These are phyloP conservation scores for Tillandsia fasciculata DNA, from an alignment of 176 grass and related monocot genomes.

Conservation along the genomic window DNA sequence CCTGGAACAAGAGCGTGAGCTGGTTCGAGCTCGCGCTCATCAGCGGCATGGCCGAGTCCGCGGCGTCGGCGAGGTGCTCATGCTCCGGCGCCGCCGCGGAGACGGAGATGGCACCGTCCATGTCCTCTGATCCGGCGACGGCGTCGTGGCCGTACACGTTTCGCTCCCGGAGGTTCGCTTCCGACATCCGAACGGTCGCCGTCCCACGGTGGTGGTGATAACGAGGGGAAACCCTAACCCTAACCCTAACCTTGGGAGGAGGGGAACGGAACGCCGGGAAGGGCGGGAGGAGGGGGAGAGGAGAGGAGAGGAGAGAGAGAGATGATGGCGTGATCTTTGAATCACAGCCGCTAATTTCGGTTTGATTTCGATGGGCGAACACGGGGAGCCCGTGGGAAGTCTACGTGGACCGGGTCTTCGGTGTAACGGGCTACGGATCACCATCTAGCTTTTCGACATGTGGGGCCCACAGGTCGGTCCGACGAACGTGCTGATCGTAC, in stretches of 20 bases:
- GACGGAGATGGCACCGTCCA: conserved; percentile 10
- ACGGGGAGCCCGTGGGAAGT: conserved; percentile 2
- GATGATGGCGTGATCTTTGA: neutral
- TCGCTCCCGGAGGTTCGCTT: conserved; percentile 7
- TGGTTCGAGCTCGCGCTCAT: conserved; percentile 45
- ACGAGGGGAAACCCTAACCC: neutral
- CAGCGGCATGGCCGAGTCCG: conserved; percentile 31
- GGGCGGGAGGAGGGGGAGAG: neutral
- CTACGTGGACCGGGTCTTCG: neutral
- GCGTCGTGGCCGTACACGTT: conserved; percentile 19
- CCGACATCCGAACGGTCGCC: conserved; percentile 39
- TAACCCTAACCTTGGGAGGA: conserved; percentile 34
- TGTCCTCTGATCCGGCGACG: conserved; percentile 28
- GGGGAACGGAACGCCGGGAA: neutral
- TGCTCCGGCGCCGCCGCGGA: conserved; percentile 19
- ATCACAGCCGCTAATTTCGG: conserved; percentile 12
- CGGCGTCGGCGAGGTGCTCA: conserved; percentile 27
- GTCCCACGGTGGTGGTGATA: neutral
- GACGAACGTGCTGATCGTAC: too few species aligned
- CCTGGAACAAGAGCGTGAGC: conserved; percentile 89
- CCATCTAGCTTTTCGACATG: too few species aligned
- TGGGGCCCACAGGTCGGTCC: too few species aligned
- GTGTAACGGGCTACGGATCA: too few species aligned
- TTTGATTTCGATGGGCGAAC: neutral
- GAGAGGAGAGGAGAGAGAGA: neutral